Conservation (phyloP, 2,329 filamentous ascomycete genomes). For the Davidsoniella virescens region DNA sequence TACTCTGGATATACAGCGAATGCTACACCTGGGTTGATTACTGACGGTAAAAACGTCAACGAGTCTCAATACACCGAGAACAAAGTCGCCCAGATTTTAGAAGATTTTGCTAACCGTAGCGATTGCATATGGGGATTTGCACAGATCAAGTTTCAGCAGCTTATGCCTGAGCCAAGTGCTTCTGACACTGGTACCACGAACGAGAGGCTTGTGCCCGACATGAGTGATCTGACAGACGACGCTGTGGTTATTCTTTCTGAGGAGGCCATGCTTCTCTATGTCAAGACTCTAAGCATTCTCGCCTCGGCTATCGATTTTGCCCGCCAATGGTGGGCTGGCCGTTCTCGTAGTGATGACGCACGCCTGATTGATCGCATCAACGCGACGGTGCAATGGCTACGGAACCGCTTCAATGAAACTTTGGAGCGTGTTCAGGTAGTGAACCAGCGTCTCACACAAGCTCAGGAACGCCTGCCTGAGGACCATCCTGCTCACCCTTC, state of each 20-base stretch:
- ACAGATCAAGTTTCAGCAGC: constrained; percentile 94
- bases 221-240: constrained; percentile 64
- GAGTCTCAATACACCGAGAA: constrained; percentile 59
- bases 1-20: constrained; percentile 52
- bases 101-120: constrained; percentile 81
- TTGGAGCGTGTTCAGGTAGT: constrained; percentile 92
- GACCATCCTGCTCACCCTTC: constrained; percentile 76
- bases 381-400: constrained; percentile 88
- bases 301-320: constrained; percentile 94
- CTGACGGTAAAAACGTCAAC: constrained; percentile 40
- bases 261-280: constrained; percentile 87
- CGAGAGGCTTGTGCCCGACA: constrained; percentile 25
- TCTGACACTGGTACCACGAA: constrained; percentile 36
- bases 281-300: constrained; percentile 79
- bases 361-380: constrained; percentile 60
- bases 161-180: constrained; percentile 61
- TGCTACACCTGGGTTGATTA: constrained; percentile 42
- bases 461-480: constrained; percentile 65
- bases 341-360: constrained; percentile 48
- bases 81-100: constrained; percentile 62
- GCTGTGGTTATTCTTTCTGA: constrained; percentile 78
- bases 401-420: constrained; percentile 88
- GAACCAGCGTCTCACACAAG: constrained; percentile 72
- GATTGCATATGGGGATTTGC: constrained; percentile 96
- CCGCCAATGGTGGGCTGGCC: constrained; percentile 76